Evolutionary conservation across 306 rosid genomes (phyloP).

Genomic region (Rosa persica): DNA sequence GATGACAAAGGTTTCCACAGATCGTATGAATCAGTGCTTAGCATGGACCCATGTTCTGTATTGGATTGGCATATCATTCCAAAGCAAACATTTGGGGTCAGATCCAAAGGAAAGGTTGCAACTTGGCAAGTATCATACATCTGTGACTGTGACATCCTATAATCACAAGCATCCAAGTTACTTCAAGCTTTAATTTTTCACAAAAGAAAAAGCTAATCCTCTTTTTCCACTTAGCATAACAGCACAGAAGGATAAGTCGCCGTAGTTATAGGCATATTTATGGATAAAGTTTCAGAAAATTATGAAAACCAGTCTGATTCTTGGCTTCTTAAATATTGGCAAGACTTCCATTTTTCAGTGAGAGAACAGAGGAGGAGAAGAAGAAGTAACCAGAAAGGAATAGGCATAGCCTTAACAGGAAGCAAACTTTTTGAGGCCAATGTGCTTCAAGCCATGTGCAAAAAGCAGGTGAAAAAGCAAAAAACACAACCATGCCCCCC

Average conservation of each 20-base stretch:
- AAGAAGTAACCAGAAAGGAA: constrained; percentile 48
- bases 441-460: constrained; percentile 73
- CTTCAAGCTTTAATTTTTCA: background rate
- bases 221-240: background rate
- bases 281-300: background rate
- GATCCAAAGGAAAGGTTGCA: background rate
- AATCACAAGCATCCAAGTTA: background rate
- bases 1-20: background rate
- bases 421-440: constrained; percentile 69
- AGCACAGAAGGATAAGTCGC: background rate
- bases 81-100: background rate
- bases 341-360: background rate
- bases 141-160: constrained; percentile 9
- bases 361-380: constrained; percentile 2
- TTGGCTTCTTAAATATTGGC: background rate
- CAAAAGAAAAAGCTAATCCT: background rate
- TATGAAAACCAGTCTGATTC: background rate
- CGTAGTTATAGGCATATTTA: background rate
- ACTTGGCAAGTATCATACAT: background rate
- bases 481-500: constrained; percentile 40
- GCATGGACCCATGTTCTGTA: background rate
- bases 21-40: background rate
- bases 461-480: constrained; percentile 54
- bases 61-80: background rate
- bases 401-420: constrained; percentile 58